Evolutionary conservation across 192 early-diverging fungal genomes (phyloP).

Genomic region (Rhizophagus clarus): DNA sequence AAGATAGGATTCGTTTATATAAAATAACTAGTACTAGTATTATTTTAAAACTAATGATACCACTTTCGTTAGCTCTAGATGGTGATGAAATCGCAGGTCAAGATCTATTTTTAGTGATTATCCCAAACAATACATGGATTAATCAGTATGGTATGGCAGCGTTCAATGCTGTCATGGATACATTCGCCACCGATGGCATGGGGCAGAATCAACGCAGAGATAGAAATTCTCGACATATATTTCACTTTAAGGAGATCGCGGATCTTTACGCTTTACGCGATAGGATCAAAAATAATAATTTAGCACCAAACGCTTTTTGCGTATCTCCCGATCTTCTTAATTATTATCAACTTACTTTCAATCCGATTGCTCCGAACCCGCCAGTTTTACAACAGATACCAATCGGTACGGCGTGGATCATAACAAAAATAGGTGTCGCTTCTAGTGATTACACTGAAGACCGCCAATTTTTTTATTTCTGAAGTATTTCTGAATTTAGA

Average conservation of each 20-base stretch:
- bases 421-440: background rate
- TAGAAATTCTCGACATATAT: background rate
- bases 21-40: background rate
- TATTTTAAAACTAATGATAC: background rate
- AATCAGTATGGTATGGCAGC: background rate
- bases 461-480: background rate
- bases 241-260: background rate
- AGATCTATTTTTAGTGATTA: background rate
- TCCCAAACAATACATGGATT: background rate
- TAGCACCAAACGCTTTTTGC: background rate
- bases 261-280: background rate
- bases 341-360: too few relatives aligned
- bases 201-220: background rate
- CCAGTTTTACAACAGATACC: background rate
- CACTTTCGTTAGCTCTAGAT: background rate
- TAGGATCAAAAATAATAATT: background rate
- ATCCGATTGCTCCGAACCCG: background rate
- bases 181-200: background rate
- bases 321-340: background rate
- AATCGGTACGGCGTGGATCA: background rate
- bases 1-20: background rate
- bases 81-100: background rate
- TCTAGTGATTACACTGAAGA: background rate
- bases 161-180: background rate
- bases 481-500: background rate